phyloP scores from a whole-genome alignment of 768 basidiomycete species.

The Tephrocybe sp. region DNA sequence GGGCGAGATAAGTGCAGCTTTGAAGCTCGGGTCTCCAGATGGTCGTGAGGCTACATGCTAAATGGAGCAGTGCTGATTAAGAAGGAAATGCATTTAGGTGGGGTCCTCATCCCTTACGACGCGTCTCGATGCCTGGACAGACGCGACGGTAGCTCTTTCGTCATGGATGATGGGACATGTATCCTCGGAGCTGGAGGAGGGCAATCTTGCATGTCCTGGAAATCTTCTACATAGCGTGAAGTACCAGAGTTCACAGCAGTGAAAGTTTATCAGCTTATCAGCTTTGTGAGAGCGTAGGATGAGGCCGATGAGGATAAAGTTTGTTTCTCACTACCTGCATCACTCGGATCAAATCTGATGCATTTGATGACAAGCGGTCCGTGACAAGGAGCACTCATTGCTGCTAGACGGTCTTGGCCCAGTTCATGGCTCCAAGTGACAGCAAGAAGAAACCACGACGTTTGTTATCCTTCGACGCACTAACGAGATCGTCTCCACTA shows the following conservation, averaged over 20 bases:
- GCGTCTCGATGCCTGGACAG: conserved; percentile 17
- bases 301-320: no score
- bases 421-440: conserved; percentile 16
- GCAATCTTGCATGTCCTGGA: neutral
- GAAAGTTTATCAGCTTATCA: conserved; percentile 13
- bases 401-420: no score
- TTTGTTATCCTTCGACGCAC: conserved; percentile 26
- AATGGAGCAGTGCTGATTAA: neutral
- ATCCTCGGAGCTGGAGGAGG: conserved; percentile 5
- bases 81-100: conserved; percentile 16
- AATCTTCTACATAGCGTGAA: conserved; percentile 12
- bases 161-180: conserved; percentile 13
- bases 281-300: conserved; percentile 10
- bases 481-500: conserved; percentile 8
- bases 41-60: no score
- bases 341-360: no score
- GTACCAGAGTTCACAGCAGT: conserved; percentile 16
- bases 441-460: conserved; percentile 20
- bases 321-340: no score
- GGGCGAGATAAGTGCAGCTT: neutral
- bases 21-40: neutral
- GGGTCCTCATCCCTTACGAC: conserved; percentile 16
- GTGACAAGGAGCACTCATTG: no score
- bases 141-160: conserved; percentile 3
- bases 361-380: no score